Conservation (phyloP, 1,284 basidiomycete species). For the Mycena citricolor region DNA sequence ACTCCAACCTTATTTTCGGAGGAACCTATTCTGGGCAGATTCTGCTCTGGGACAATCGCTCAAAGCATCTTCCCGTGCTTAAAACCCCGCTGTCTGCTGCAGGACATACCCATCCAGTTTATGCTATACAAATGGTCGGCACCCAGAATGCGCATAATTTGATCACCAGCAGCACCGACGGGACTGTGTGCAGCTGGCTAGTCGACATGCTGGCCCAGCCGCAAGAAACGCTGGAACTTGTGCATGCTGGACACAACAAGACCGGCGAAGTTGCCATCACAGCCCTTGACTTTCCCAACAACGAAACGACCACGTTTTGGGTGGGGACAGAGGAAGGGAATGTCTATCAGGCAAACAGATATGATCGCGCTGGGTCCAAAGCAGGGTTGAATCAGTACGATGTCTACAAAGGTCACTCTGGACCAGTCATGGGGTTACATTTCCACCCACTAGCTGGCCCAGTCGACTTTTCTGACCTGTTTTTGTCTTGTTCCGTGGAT, state of each 20-base stretch:
- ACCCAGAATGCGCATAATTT: slow-evolving; percentile 98
- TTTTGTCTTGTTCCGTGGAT: slow-evolving; percentile 88
- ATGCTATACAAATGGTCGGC: slow-evolving; percentile 95
- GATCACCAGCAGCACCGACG: slow-evolving; percentile 94
- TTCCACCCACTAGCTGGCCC: slow-evolving; percentile 92
- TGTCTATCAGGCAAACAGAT: slow-evolving; percentile 92
- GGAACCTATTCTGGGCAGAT: slow-evolving; percentile 99
- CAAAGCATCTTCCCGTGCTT: slow-evolving; percentile 91
- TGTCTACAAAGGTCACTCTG: slow-evolving; percentile 89
- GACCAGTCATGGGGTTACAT: slow-evolving; percentile 89
- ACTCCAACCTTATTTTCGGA: slow-evolving; percentile 95
- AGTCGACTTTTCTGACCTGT: slow-evolving; percentile 94
- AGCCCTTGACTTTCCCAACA: slow-evolving; percentile 88
- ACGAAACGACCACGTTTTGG: slow-evolving; percentile 94
- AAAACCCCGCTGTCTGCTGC: slow-evolving; percentile 95
- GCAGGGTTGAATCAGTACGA: slow-evolving; percentile 92
- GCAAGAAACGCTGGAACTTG: slow-evolving; percentile 90
- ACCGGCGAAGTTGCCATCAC: slow-evolving; percentile 96
- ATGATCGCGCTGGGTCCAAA: slow-evolving; percentile 94
- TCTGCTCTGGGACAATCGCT: slow-evolving; percentile 97
- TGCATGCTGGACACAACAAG: slow-evolving; percentile 87
- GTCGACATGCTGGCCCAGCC: slow-evolving; percentile 98
- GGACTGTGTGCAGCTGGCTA: slow-evolving; percentile 95
- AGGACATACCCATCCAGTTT: slow-evolving; percentile 98
- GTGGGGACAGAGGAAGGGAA: slow-evolving; percentile 98